Conservation (phyloP, 2,329 filamentous ascomycete species). For the Ceratocystis destructans region DNA sequence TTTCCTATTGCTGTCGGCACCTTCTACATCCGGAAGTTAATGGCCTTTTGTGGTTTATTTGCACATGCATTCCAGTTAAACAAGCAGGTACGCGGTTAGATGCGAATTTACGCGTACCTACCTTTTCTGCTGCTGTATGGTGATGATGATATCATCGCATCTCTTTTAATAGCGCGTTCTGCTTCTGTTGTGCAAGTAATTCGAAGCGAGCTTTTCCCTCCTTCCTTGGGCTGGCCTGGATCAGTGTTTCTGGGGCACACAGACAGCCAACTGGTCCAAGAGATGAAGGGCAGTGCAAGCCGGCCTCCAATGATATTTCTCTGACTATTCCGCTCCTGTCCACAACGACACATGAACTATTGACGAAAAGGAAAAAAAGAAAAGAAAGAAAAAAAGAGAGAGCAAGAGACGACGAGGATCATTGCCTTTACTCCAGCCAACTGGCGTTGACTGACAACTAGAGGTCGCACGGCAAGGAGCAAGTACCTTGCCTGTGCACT, state of each 20-base stretch:
- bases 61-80: background rate
- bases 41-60: background rate
- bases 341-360: background rate
- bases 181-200: background rate
- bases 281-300: background rate
- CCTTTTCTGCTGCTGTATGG: background rate
- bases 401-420: background rate
- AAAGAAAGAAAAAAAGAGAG: background rate
- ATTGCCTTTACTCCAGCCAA: background rate
- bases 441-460: background rate
- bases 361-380: background rate
- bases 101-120: background rate
- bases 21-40: background rate
- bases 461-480: background rate
- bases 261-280: background rate
- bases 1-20: background rate
- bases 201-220: background rate
- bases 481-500: background rate
- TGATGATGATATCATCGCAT: background rate
- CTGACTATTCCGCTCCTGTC: background rate
- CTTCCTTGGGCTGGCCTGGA: background rate
- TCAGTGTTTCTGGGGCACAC: background rate
- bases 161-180: background rate
- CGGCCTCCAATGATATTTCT: background rate
- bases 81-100: background rate